phyloP scores from a whole-genome alignment of 345 rosid species.

The Corchorus capsularis region DNA sequence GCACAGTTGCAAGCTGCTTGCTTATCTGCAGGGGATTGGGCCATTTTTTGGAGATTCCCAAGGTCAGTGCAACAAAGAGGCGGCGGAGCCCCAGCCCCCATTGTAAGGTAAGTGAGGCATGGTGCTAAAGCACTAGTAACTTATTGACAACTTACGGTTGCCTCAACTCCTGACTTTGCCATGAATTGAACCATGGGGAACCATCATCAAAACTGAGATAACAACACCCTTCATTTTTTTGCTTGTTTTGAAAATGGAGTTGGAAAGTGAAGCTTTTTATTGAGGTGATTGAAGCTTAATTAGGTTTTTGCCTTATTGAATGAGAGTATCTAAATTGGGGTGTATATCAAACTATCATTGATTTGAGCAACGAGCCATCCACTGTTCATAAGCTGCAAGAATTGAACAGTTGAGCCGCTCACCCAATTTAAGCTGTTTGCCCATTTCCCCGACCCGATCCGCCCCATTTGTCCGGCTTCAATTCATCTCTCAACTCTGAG shows the following conservation, averaged over 20 bases:
- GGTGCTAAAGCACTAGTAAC: slow-evolving; percentile 10
- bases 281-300: background rate
- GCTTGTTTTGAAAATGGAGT: background rate
- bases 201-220: slow-evolving; percentile 4
- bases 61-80: slow-evolving; percentile 23
- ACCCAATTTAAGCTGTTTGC: too few species aligned
- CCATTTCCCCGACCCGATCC: too few species aligned
- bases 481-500: too few species aligned
- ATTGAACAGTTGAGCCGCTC: too few species aligned
- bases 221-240: background rate
- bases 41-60: background rate
- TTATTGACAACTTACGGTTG: slow-evolving; percentile 1
- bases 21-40: slow-evolving; percentile 23
- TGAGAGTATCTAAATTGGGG: background rate
- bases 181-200: background rate
- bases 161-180: slow-evolving; percentile 18
- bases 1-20: slow-evolving; percentile 31
- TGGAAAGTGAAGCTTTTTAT: background rate
- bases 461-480: too few species aligned
- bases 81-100: background rate
- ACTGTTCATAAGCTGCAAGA: too few species aligned
- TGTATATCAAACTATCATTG: too few species aligned
- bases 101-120: slow-evolving; percentile 28
- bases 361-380: too few species aligned
- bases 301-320: background rate